Conservation (phyloP, 2,329 filamentous ascomycete genomes). For the Aureobasidium sp. region DNA sequence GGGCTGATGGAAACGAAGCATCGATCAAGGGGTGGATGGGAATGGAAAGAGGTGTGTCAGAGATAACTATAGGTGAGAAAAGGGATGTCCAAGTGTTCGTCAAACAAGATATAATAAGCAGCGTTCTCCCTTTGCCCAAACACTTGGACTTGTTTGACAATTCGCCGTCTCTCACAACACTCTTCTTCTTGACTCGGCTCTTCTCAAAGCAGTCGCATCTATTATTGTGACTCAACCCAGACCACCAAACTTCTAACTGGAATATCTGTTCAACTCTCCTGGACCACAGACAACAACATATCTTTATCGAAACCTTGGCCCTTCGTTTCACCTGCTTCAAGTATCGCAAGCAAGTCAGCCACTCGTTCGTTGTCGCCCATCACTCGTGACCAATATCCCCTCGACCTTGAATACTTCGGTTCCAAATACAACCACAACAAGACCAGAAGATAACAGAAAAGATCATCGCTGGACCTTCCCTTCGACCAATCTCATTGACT, state of each 20-base stretch:
- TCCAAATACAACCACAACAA: not conserved
- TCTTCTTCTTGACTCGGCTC: not conserved
- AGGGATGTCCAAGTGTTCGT: not conserved
- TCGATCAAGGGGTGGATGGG: slow-evolving; percentile 7
- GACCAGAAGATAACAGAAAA: not conserved
- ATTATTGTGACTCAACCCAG: not conserved
- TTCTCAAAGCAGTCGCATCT: not conserved
- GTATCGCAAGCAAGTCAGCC: not conserved
- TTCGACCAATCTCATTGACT: not conserved
- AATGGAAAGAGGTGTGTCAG: slow-evolving; percentile 7
- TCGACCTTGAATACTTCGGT: not conserved
- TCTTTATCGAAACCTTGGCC: not conserved
- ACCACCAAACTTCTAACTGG: not conserved
- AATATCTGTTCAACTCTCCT: not conserved
- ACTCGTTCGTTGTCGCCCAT: slow-evolving; percentile 1
- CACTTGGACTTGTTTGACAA: not conserved
- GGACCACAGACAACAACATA: not conserved
- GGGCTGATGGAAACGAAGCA: not conserved
- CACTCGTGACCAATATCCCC: not conserved
- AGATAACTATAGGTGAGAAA: not conserved
- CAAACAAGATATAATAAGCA: not conserved
- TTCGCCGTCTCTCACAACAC: not conserved
- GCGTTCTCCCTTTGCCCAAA: not conserved
- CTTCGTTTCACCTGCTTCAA: not conserved
- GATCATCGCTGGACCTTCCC: not conserved